Percentiles rank a stretch among this genome's conserved stretches.
Evolutionary conservation across 176 grass and related monocot genomes (phyloP).

Genomic region (Avena sativa): DNA sequence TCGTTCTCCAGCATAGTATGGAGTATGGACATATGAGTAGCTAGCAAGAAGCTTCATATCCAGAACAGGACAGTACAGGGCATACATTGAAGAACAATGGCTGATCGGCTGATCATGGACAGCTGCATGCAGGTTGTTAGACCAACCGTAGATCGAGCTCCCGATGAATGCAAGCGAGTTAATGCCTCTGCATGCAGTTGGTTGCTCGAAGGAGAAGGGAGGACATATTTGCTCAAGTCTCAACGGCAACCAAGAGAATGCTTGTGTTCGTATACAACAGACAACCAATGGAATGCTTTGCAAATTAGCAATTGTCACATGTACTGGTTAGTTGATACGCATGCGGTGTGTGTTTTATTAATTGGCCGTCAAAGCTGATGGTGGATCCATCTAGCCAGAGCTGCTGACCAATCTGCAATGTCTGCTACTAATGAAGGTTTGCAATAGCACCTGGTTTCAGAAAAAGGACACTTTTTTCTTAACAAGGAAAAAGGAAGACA

Average conservation of each 20-base stretch:
- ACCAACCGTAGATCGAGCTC: slow-evolving; percentile 5
- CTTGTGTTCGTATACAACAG: not conserved
- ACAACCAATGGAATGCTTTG: not conserved
- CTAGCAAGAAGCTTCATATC: not conserved
- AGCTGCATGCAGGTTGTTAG: not conserved
- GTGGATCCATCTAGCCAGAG: not conserved
- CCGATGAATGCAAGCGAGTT: slow-evolving; percentile 27
- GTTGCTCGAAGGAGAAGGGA: not conserved
- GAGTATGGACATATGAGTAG: not conserved
- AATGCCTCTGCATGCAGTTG: slow-evolving; percentile 28
- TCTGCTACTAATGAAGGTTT: not conserved
- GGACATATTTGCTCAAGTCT: not conserved
- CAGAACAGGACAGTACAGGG: not conserved
- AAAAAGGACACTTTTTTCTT: not conserved
- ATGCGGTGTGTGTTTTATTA: not conserved
- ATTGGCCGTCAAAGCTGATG: not conserved
- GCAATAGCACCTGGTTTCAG: not conserved
- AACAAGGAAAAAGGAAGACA: no score
- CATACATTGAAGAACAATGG: not conserved
- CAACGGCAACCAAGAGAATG: not conserved
- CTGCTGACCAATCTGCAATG: not conserved
- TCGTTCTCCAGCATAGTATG: not conserved
- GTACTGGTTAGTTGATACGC: not conserved
- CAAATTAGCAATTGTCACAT: not conserved
- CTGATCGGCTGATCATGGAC: not conserved